phyloP scores from a whole-genome alignment of 495 filamentous ascomycete species.

The Penicillium manginii region DNA sequence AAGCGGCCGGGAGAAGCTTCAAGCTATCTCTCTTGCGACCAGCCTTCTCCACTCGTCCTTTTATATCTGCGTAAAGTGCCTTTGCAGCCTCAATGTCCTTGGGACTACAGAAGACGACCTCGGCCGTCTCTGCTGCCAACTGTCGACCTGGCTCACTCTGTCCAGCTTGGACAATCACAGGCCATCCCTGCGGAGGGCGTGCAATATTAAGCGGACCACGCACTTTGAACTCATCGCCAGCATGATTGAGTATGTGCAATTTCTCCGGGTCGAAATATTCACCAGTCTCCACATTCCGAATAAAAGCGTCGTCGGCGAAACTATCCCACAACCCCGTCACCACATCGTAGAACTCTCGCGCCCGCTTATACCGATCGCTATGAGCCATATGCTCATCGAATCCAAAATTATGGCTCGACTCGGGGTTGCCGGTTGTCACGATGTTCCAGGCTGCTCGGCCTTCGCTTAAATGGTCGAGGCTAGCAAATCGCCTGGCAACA shows the following conservation, averaged over 20 bases:
- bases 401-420: constrained; percentile 40
- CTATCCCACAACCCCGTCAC: constrained; percentile 54
- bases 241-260: constrained; percentile 54
- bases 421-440: constrained; percentile 44
- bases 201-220: constrained; percentile 58
- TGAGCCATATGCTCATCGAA: constrained; percentile 43
- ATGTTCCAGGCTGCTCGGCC: constrained; percentile 54
- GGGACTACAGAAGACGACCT: constrained; percentile 55
- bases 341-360: constrained; percentile 43
- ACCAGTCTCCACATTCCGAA: constrained; percentile 49
- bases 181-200: constrained; percentile 57
- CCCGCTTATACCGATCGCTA: constrained; percentile 42
- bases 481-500: constrained; percentile 63
- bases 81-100: constrained; percentile 48
- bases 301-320: constrained; percentile 59
- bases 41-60: constrained; percentile 46
- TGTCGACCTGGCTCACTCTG: constrained; percentile 57
- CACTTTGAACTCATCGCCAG: constrained; percentile 50
- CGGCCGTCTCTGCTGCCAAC: constrained; percentile 58
- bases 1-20: constrained; percentile 57
- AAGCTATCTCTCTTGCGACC: constrained; percentile 48
- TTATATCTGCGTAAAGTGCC: constrained; percentile 57
- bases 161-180: constrained; percentile 59
- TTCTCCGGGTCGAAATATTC: constrained; percentile 52
- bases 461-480: constrained; percentile 63